These are phyloP conservation scores for Penicillium pulvis DNA, from an alignment of 495 filamentous ascomycete species.

Conservation along the genomic window DNA sequence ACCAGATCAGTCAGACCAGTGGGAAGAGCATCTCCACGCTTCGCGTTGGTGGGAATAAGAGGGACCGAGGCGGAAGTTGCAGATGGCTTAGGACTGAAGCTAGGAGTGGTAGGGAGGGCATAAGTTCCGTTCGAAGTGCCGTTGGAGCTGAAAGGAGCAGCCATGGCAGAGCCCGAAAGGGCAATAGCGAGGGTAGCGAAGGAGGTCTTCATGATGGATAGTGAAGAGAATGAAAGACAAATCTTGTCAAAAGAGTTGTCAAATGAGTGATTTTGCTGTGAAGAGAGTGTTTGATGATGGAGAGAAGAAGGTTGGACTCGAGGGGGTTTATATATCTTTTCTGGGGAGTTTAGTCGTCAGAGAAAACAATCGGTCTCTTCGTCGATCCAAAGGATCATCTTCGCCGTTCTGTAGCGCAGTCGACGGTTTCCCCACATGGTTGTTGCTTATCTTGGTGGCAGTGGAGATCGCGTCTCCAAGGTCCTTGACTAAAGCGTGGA, in stretches of 20 bases:
- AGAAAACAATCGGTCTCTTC: background rate
- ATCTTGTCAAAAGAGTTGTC: background rate
- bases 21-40: constrained; percentile 19
- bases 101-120: constrained; percentile 3
- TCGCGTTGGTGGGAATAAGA: constrained; percentile 5
- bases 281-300: constrained; percentile 16
- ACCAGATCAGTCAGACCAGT: constrained; percentile 11
- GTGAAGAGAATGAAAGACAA: constrained; percentile 4
- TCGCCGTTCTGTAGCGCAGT: background rate
- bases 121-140: constrained; percentile 16
- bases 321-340: constrained; percentile 22
- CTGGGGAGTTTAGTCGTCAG: background rate
- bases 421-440: background rate
- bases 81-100: background rate
- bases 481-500: background rate
- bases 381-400: background rate
- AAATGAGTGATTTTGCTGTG: background rate
- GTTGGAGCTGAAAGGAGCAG: constrained; percentile 13
- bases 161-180: constrained; percentile 22
- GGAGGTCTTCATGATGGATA: constrained; percentile 24
- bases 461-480: constrained; percentile 3
- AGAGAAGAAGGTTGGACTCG: background rate
- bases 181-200: constrained; percentile 19
- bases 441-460: constrained; percentile 1
- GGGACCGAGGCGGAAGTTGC: constrained; percentile 8